Percentiles rank a stretch among this genome's conserved stretches.
These are phyloP conservation scores for Pharnaceum exiguum DNA, from an alignment of 148 eudicot species.

Conservation along the genomic window DNA sequence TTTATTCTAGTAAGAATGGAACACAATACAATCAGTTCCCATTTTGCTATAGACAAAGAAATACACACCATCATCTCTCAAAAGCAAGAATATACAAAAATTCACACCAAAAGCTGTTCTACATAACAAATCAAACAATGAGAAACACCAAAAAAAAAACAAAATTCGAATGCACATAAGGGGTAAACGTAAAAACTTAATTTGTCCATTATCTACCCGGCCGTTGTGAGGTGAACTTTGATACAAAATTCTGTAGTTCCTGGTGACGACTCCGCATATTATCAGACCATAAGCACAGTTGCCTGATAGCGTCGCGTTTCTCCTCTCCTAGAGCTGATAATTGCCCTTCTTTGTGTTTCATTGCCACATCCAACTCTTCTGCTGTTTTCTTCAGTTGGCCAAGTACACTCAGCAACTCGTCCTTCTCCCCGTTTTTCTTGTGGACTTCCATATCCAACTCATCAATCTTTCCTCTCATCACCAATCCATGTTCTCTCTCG, in stretches of 20 bases:
- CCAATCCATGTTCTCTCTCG: slow-evolving; percentile 28
- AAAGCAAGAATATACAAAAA: slow-evolving; percentile 16
- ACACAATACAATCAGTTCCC: slow-evolving; percentile 1
- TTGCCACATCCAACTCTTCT: slow-evolving; percentile 24
- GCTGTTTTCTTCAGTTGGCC: slow-evolving; percentile 39
- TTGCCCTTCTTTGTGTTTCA: slow-evolving; percentile 32
- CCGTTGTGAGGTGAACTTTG: slow-evolving; percentile 21
- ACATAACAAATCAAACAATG: not conserved
- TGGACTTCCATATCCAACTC: slow-evolving; percentile 32
- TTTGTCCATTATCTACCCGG: slow-evolving; percentile 2
- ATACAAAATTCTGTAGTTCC: slow-evolving; percentile 42
- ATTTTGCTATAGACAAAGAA: not conserved
- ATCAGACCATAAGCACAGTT: slow-evolving; percentile 65
- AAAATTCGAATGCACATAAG: not conserved
- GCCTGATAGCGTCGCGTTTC: slow-evolving; percentile 78
- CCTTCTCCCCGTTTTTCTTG: slow-evolving; percentile 35
- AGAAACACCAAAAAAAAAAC: too few species aligned
- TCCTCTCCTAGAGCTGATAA: slow-evolving; percentile 46
- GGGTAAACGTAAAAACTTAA: not conserved
- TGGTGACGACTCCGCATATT: slow-evolving; percentile 45
- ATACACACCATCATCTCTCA: slow-evolving; percentile 5
- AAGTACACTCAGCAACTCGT: slow-evolving; percentile 19
- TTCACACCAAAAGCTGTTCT: slow-evolving; percentile 13
- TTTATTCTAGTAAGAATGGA: too few species aligned
- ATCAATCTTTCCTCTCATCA: slow-evolving; percentile 28